Percentiles rank a stretch among this genome's conserved stretches.
Conservation (phyloP, 2,329 filamentous ascomycete genomes). For the Chlorencoelia australis region DNA sequence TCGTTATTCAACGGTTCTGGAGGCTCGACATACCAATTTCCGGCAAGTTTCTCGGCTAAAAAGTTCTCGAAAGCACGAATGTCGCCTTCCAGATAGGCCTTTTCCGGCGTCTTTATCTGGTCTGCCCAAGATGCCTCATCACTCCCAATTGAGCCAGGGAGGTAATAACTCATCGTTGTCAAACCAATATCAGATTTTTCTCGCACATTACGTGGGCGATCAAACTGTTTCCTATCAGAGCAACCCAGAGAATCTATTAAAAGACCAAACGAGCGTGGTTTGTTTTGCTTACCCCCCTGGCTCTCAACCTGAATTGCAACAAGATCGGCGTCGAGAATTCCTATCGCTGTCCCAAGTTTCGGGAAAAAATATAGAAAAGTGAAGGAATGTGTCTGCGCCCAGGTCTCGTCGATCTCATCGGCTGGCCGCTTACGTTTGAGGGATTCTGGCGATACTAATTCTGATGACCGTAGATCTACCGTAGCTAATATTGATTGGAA, state of each 20-base stretch:
- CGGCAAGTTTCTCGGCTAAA: conserved; percentile 29
- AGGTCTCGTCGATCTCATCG: conserved; percentile 5
- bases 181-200: conserved; percentile 5
- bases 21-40: conserved; percentile 9
- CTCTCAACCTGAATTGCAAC: conserved; percentile 61
- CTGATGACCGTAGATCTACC: conserved; percentile 24
- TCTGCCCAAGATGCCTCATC: conserved; percentile 12
- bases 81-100: conserved; percentile 27
- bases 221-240: conserved; percentile 36
- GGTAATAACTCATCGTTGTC: conserved; percentile 18
- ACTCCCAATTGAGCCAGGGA: conserved; percentile 17
- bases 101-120: conserved; percentile 25
- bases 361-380: conserved; percentile 50
- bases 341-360: conserved; percentile 56
- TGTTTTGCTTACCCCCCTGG: conserved; percentile 43
- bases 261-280: conserved; percentile 48
- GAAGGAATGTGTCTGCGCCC: conserved; percentile 6
- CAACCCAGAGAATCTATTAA: conserved; percentile 67
- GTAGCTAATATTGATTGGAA: conserved; percentile 44
- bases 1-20: too few species aligned
- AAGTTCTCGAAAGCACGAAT: conserved; percentile 32
- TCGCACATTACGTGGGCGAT: conserved; percentile 13
- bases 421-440: conserved; percentile 20
- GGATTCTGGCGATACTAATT: conserved; percentile 9
- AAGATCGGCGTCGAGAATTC: conserved; percentile 51